A percentile compares a stretch with the other conserved stretches of the same genome.
Conservation (phyloP, 495 filamentous ascomycete genomes). For the Tuber umbilicatum region DNA sequence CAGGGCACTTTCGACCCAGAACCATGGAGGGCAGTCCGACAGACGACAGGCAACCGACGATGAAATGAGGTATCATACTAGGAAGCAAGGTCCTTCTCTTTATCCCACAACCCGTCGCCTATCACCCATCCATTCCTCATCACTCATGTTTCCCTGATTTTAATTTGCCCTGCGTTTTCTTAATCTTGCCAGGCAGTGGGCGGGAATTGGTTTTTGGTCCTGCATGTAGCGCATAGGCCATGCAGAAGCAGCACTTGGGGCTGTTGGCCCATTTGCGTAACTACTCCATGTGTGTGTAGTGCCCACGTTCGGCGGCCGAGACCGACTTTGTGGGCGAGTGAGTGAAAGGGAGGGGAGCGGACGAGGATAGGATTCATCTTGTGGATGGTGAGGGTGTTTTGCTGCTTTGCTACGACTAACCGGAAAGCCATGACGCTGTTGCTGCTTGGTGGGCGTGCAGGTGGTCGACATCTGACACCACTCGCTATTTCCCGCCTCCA, state of each 20-base stretch:
- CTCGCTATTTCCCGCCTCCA: conserved; percentile 38
- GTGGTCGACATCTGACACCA: conserved; percentile 37
- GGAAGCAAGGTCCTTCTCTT: not conserved
- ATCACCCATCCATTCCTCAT: not conserved
- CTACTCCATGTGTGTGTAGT: not conserved
- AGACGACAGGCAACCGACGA: not conserved
- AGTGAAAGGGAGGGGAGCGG: not conserved
- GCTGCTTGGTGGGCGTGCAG: conserved; percentile 21
- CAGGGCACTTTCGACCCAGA: not conserved
- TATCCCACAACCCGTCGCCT: not conserved
- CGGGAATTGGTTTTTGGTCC: conserved; percentile 15
- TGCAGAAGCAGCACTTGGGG: not conserved
- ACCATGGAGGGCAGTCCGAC: not conserved
- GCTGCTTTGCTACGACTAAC: conserved; percentile 6
- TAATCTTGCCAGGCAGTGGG: conserved; percentile 3
- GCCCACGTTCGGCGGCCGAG: not conserved
- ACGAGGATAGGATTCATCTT: conserved; percentile 12
- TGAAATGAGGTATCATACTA: not conserved
- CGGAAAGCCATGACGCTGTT: conserved; percentile 8
- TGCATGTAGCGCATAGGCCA: conserved; percentile 28
- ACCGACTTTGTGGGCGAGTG: not conserved
- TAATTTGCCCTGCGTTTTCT: not conserved
- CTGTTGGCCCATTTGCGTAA: conserved; percentile 21
- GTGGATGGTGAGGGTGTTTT: conserved; percentile 20
- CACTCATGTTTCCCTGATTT: not conserved